Evolutionary conservation across 2,329 filamentous ascomycete species (phyloP), one percentile per base, ranked within the genome.

Genomic region (Cadophora gregata): DNA sequence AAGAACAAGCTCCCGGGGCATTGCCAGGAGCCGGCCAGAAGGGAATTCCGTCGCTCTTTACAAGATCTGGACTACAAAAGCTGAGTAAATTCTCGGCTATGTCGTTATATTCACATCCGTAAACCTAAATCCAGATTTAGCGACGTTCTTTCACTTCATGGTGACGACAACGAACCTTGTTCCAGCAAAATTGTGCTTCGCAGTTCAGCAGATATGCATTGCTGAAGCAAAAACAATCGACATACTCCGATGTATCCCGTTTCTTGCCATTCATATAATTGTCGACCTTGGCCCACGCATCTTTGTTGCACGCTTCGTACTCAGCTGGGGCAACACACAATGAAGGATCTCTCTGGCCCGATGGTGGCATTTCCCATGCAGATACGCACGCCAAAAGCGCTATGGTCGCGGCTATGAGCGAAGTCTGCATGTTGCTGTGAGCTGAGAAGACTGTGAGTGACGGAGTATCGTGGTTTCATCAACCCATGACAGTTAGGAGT

Each of bases 11-110:
- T 16, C 48, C 48, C 1, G 48, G 48, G 4, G 48, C 48, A 29
- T 51, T 21, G 16, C 25, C 48, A 29, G 48, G 48, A 51, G 48
- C 48, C 19, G 48, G 48, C 48, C 48, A 51, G 48, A 51, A 51
- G 1, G 24, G 48, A 29, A 51, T 51, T 2, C 31, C 48, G 25
- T 29, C 48, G 7, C 24, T 51, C 2, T 51, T 51, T 4, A 29
- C 25, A 16, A 29, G 48, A 16, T n/a, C 25, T 3, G 12, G 25
- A 51, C 12, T 1, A 16, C 48, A 51, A 16, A 25, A 27, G 14
- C 31, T 16, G 48, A 51, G 24, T 27, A 51, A 51, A 4, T 16
- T 24, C 25, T 29, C 25, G 1, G 31, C 48, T 12, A 51, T 19
- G 48, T 51, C 48, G 8, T 51, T 51, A 14, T 51, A 51, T 8